Evolutionary conservation across 371 early-diverging fungal genomes (phyloP), one percentile per base, ranked within the genome.

Genomic region (Rhizomucor pusillus): DNA sequence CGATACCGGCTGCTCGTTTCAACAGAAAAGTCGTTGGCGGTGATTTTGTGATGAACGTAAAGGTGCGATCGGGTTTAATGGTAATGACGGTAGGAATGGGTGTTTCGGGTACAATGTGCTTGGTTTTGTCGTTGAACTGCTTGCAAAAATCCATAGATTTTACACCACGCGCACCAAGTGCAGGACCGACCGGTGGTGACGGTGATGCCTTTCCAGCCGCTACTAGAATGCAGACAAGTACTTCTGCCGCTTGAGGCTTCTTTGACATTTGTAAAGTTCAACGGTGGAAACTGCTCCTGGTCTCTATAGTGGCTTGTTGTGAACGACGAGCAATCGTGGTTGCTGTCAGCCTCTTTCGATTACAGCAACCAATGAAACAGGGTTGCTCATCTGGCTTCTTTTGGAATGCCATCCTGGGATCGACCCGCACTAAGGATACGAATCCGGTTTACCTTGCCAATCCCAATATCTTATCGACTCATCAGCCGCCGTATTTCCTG

Each of bases 91-190:
- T 88, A 1, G 93, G 92, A 41, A 94, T 78, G 33, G 97, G 98
- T 33, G 93, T 91, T 36, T 87, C 90, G 36, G 82, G 71, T n/a
- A 82, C 76, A 66, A 86, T 81, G 60, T 89, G 81, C 68, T 93
- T 94, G 54, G 99, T 95, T 45, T 88, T 88, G 71, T 95, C 97
- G 79, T 97, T 98, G 81, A 98, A 98, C 67, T 89, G 90, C 73
- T 95, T 96, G 80, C 95, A 94, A 69, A 98, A 98, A 68, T 98
- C 99, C 82, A 97, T 96, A n/a, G 94, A 85, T 71, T 97, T 97
- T 49, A 98, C 90, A 69, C 99, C 99, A 50, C 93, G 87, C 59
- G 94, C 95, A 73, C 99, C 99, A 20, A 98, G 84, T 3, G 96
- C 97, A 45, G 99, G 97, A 40, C 98, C 97, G 24, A 98, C 90